Conservation (phyloP, 2,329 filamentous ascomycete genomes). For the Cladosporium austrohemisphaericum region DNA sequence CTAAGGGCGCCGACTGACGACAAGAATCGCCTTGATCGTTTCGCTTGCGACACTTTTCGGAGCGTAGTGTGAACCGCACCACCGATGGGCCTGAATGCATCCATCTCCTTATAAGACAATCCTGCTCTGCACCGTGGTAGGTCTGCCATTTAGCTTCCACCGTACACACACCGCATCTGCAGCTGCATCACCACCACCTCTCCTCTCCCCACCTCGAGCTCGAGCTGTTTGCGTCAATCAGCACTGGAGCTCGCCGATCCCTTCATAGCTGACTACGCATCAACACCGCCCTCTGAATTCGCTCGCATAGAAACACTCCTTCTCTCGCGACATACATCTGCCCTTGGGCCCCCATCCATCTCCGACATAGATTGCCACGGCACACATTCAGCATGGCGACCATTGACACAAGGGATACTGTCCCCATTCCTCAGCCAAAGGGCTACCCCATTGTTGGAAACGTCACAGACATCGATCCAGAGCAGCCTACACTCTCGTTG, state of each 20-base stretch:
- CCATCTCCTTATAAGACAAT: constrained; percentile 11
- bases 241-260: constrained; percentile 2
- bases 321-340: not conserved
- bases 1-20: not conserved
- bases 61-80: not conserved
- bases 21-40: constrained; percentile 5
- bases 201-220: constrained; percentile 1
- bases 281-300: constrained; percentile 7
- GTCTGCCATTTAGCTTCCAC: not conserved
- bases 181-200: not conserved
- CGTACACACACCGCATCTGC: not conserved
- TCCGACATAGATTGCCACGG: not conserved
- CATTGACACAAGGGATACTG: constrained; percentile 23
- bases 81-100: not conserved
- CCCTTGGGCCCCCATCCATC: not conserved
- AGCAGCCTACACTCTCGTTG: constrained; percentile 53
- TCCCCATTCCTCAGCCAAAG: constrained; percentile 58
- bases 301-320: not conserved
- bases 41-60: constrained; percentile 9
- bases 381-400: constrained; percentile 15
- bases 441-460: constrained; percentile 66
- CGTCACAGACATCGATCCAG: constrained; percentile 57
- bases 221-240: constrained; percentile 3
- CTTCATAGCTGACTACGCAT: constrained; percentile 5
- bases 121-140: not conserved